A percentile compares a stretch with the other conserved stretches of the same genome.
Evolutionary conservation across 257 asterid genomes (phyloP).

Genomic region (Anisodus acutangulus): DNA sequence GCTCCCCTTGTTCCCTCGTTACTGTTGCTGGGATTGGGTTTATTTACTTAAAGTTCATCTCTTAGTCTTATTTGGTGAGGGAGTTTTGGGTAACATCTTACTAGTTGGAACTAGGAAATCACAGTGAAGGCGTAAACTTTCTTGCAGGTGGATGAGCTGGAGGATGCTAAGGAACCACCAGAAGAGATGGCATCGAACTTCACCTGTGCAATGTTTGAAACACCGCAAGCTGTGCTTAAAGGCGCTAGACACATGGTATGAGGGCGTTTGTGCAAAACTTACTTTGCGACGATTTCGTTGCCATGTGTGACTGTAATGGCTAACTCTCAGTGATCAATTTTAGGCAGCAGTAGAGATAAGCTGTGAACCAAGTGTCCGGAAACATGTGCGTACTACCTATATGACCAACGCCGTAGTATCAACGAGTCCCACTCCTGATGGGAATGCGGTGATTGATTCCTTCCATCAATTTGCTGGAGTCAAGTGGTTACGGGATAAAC

Average conservation of each 20-base stretch:
- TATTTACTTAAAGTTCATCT: slow-evolving; percentile 9
- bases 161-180: slow-evolving; percentile 96
- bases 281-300: slow-evolving; percentile 1
- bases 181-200: slow-evolving; percentile 93
- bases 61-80: not conserved
- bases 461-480: slow-evolving; percentile 90
- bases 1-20: not conserved
- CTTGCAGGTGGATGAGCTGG: slow-evolving; percentile 86
- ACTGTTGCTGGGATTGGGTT: slow-evolving; percentile 4
- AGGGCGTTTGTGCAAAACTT: slow-evolving; percentile 8
- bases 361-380: slow-evolving; percentile 93
- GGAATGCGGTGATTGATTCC: slow-evolving; percentile 80
- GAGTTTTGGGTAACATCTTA: not conserved
- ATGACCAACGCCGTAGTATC: slow-evolving; percentile 87
- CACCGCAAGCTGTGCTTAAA: slow-evolving; percentile 85
- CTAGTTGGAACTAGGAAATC: slow-evolving; percentile 22
- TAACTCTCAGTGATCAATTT: slow-evolving; percentile 30
- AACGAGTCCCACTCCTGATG: slow-evolving; percentile 87
- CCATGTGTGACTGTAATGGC: slow-evolving; percentile 14
- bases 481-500: slow-evolving; percentile 94
- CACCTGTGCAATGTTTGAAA: slow-evolving; percentile 79
- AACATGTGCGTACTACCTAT: slow-evolving; percentile 80
- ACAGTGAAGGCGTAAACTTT: slow-evolving; percentile 7
- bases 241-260: slow-evolving; percentile 99
- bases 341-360: slow-evolving; percentile 99